Evolutionary conservation across 768 basidiomycete genomes (phyloP).

Genomic region (Collybiopsis luxurians): DNA sequence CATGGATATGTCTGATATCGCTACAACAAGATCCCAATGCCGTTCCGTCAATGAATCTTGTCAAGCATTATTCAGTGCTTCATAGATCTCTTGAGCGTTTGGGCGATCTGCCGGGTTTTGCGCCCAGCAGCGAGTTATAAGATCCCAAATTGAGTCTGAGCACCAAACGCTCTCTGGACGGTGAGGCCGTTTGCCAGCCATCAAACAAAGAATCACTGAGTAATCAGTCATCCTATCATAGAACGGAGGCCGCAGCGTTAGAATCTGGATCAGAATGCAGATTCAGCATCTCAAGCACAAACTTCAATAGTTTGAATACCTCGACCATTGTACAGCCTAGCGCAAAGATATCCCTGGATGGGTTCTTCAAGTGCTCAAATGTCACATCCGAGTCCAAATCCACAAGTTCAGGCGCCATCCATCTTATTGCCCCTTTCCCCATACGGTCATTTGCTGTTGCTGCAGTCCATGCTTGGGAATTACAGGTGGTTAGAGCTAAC

Average conservation of each 20-base stretch:
- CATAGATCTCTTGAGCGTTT: slow-evolving; percentile 18
- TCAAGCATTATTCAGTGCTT: too few species aligned
- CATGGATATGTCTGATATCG: too few species aligned
- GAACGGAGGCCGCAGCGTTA: slow-evolving; percentile 5
- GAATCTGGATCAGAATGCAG: background rate
- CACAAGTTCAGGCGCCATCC: slow-evolving; percentile 11
- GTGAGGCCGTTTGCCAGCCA: background rate
- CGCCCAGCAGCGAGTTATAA: slow-evolving; percentile 13
- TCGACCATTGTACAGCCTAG: slow-evolving; percentile 16
- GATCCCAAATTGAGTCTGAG: slow-evolving; percentile 14
- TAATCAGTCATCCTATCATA: background rate
- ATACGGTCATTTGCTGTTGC: slow-evolving; percentile 3
- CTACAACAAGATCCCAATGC: too few species aligned
- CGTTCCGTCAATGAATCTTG: too few species aligned
- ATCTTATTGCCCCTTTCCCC: slow-evolving; percentile 13
- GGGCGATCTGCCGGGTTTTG: slow-evolving; percentile 21
- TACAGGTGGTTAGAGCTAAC: slow-evolving; percentile 7
- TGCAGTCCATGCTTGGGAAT: slow-evolving; percentile 5
- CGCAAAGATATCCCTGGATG: slow-evolving; percentile 12
- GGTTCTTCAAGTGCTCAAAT: background rate
- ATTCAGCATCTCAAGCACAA: background rate
- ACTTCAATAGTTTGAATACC: background rate
- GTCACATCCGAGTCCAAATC: slow-evolving; percentile 4
- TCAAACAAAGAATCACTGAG: background rate
- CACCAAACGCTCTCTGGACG: background rate